A percentile compares a stretch with the other conserved stretches of the same genome.
Conservation (phyloP, 768 basidiomycete genomes). For the Gloeopeniophorella convolvens region DNA sequence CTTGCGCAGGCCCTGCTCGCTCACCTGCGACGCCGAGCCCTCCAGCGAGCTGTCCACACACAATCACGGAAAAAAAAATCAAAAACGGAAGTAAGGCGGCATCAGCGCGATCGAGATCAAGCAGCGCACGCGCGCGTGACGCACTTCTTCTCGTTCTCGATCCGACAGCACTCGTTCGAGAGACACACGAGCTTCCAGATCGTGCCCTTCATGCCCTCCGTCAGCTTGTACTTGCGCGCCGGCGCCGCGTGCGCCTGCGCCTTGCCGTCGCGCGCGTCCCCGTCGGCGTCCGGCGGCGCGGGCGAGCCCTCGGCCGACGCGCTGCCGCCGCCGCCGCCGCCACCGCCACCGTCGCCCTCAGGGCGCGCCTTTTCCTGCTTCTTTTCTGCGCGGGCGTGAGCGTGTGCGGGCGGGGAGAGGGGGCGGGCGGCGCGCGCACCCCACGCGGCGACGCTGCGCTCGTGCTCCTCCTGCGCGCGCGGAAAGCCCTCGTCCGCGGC, state of each 20-base stretch:
- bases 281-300: slow-evolving; percentile 21
- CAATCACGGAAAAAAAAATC: neutral
- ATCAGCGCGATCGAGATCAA: neutral
- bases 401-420: neutral
- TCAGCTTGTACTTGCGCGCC: slow-evolving; percentile 69
- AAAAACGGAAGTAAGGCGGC: slow-evolving; percentile 2
- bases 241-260: slow-evolving; percentile 44
- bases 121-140: slow-evolving; percentile 14
- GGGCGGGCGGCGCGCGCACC: slow-evolving; percentile 35
- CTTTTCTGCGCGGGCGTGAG: slow-evolving; percentile 37
- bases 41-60: slow-evolving; percentile 50
- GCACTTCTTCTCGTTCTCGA: slow-evolving; percentile 62
- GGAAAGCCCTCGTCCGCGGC: slow-evolving; percentile 60
- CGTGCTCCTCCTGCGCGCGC: slow-evolving; percentile 72
- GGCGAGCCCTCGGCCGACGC: slow-evolving; percentile 25
- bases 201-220: slow-evolving; percentile 70
- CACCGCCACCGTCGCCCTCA: slow-evolving; percentile 30
- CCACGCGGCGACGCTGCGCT: slow-evolving; percentile 63
- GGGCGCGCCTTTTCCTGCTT: slow-evolving; percentile 30
- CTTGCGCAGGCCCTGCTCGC: slow-evolving; percentile 78
- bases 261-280: slow-evolving; percentile 28
- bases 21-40: slow-evolving; percentile 62
- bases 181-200: slow-evolving; percentile 78
- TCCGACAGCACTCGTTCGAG: slow-evolving; percentile 76
- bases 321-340: no score